These are phyloP conservation scores for Rubia tinctorum DNA, from an alignment of 305 asterid genomes.

Conservation along the genomic window DNA sequence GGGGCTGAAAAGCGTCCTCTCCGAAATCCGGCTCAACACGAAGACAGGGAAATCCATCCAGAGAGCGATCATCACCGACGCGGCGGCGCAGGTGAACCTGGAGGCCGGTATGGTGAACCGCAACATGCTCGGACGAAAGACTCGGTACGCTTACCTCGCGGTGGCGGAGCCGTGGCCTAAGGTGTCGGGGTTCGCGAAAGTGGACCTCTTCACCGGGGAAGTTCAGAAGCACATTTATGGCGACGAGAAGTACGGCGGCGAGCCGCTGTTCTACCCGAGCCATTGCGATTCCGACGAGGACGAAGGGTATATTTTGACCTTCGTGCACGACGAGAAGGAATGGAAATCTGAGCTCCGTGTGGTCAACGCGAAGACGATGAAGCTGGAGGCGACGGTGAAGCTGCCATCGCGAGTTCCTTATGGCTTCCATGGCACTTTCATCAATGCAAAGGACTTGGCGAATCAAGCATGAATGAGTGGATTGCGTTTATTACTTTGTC, in stretches of 20 bases:
- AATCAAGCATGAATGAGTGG: constrained; percentile 32
- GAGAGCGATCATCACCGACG: constrained; percentile 43
- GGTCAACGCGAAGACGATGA: constrained; percentile 59
- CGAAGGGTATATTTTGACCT: constrained; percentile 72
- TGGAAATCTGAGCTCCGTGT: constrained; percentile 79
- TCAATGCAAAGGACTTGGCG: constrained; percentile 52
- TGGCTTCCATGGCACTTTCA: constrained; percentile 91
- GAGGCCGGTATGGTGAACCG: constrained; percentile 97
- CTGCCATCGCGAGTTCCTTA: constrained; percentile 90
- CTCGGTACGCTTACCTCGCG: constrained; percentile 65
- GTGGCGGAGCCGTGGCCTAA: constrained; percentile 98
- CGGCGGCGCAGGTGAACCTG: constrained; percentile 58
- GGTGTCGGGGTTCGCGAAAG: constrained; percentile 88
- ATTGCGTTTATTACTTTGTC: neutral
- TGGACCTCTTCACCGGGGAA: constrained; percentile 64
- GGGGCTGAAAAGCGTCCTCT: constrained; percentile 62
- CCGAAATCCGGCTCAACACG: constrained; percentile 75
- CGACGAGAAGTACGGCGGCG: constrained; percentile 75
- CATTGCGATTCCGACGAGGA: constrained; percentile 51
- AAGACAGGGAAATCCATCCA: constrained; percentile 71
- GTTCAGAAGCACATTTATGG: constrained; percentile 70
- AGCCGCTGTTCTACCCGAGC: constrained; percentile 71
- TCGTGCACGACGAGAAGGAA: constrained; percentile 71
- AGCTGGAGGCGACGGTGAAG: constrained; percentile 61
- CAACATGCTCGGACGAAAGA: constrained; percentile 71